Percentiles rank a stretch among this genome's conserved stretches.
These are phyloP conservation scores for Besnoitia besnoiti DNA, from an alignment of 169 alveolate genomes.

Conservation along the genomic window DNA sequence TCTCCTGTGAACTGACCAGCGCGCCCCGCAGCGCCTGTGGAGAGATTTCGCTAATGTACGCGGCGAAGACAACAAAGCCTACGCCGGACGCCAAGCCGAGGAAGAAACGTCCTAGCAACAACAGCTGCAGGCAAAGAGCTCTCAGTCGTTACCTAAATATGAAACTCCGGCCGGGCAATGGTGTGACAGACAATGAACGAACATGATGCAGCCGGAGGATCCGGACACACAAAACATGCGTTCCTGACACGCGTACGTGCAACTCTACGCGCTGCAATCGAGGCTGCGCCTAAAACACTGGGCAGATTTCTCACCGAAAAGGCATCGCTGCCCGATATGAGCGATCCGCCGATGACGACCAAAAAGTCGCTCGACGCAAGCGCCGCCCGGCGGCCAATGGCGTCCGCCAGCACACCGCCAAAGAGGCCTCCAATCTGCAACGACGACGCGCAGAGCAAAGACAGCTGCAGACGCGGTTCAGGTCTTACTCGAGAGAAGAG, in stretches of 20 bases:
- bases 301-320: background rate
- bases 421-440: background rate
- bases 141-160: background rate
- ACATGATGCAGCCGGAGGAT: background rate
- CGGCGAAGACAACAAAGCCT: constrained; percentile 35
- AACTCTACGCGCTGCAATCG: background rate
- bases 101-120: constrained; percentile 6
- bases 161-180: background rate
- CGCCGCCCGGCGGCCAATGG: constrained; percentile 30
- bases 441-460: too few species aligned
- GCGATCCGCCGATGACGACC: background rate
- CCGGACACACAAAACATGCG: background rate
- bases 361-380: background rate
- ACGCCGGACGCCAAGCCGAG: constrained; percentile 34
- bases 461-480: too few species aligned
- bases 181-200: background rate
- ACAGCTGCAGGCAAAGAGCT: background rate
- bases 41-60: constrained; percentile 39
- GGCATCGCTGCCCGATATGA: background rate
- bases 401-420: constrained; percentile 21
- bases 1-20: constrained; percentile 12
- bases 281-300: background rate
- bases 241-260: background rate
- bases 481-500: too few species aligned
- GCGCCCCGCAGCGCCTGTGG: constrained; percentile 26